Evolutionary conservation across 257 asterid species (phyloP).

Genomic region (Solanum ossicruentum): DNA sequence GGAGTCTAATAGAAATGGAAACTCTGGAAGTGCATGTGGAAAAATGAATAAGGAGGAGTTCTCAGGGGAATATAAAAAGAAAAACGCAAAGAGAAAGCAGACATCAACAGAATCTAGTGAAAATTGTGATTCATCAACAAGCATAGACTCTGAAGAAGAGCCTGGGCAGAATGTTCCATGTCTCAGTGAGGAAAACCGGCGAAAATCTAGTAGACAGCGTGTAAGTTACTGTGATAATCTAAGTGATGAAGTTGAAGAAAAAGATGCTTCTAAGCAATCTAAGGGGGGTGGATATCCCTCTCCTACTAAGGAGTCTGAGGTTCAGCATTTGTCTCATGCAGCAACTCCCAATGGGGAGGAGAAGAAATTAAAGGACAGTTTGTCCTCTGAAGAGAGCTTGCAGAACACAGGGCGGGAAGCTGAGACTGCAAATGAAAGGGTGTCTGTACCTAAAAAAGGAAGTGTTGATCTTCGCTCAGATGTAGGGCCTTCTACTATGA

Average conservation of each 20-base stretch:
- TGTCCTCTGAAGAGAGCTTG: neutral
- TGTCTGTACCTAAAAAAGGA: neutral
- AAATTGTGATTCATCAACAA: conserved; percentile 4
- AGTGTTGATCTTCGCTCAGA: neutral
- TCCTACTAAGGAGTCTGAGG: neutral
- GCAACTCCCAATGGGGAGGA: neutral
- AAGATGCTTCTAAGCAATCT: conserved; percentile 6
- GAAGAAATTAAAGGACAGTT: neutral
- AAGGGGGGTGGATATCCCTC: neutral
- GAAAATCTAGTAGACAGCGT: conserved; percentile 19
- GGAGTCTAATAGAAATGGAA: neutral
- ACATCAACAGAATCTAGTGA: conserved; percentile 9
- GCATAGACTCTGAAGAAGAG: conserved; percentile 9
- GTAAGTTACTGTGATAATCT: conserved; percentile 14
- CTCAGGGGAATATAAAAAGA: neutral
- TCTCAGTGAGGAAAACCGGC: neutral
- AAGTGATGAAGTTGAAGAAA: conserved; percentile 10
- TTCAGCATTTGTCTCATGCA: neutral
- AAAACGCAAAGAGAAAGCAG: conserved; percentile 3
- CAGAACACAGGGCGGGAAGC: conserved; percentile 1
- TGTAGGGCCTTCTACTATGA: neutral
- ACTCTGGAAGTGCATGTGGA: neutral
- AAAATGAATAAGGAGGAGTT: neutral
- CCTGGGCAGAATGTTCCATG: conserved; percentile 1
- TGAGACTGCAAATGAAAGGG: neutral